A percentile compares a stretch with the other conserved stretches of the same genome.
These are phyloP conservation scores for Penicillium vulpinum DNA, from an alignment of 2,329 filamentous ascomycete species.

Conservation along the genomic window DNA sequence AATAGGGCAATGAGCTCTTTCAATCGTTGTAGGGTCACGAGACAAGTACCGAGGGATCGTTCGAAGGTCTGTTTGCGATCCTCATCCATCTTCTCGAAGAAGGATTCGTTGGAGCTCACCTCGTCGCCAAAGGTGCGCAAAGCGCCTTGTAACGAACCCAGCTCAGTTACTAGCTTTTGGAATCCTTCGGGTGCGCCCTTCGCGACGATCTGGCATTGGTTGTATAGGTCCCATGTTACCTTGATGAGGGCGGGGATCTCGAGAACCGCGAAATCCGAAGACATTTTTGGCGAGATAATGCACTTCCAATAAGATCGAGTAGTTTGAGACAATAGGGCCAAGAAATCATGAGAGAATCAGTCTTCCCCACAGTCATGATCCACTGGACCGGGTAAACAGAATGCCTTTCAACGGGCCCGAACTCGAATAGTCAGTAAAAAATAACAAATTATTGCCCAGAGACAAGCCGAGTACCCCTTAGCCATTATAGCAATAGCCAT, in stretches of 20 bases:
- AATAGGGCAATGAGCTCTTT: conserved; percentile 25
- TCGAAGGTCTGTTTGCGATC: conserved; percentile 25
- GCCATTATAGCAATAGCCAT: neutral
- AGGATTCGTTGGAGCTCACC: conserved; percentile 24
- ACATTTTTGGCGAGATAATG: conserved; percentile 15
- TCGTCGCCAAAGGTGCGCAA: conserved; percentile 26
- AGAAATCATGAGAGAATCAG: neutral
- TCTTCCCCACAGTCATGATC: neutral
- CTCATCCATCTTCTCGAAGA: conserved; percentile 25
- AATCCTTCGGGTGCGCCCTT: conserved; percentile 33
- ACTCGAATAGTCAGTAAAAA: neutral
- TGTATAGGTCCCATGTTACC: conserved; percentile 31
- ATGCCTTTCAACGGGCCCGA: neutral
- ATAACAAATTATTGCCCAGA: conserved; percentile 1
- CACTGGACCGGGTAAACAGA: neutral
- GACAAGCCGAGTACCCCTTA: neutral
- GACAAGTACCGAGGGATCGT: conserved; percentile 26
- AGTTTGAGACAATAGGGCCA: neutral
- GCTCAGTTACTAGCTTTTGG: conserved; percentile 28
- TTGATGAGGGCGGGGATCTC: conserved; percentile 29
- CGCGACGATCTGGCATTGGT: conserved; percentile 26
- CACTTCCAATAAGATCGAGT: neutral
- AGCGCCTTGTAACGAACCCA: conserved; percentile 29
- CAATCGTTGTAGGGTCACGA: conserved; percentile 25
- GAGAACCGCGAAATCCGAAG: conserved; percentile 18